Evolutionary conservation across 352 stramenopile genomes (phyloP), one percentile per base, ranked within the genome.

Genomic region (Phytophthora quininea): DNA sequence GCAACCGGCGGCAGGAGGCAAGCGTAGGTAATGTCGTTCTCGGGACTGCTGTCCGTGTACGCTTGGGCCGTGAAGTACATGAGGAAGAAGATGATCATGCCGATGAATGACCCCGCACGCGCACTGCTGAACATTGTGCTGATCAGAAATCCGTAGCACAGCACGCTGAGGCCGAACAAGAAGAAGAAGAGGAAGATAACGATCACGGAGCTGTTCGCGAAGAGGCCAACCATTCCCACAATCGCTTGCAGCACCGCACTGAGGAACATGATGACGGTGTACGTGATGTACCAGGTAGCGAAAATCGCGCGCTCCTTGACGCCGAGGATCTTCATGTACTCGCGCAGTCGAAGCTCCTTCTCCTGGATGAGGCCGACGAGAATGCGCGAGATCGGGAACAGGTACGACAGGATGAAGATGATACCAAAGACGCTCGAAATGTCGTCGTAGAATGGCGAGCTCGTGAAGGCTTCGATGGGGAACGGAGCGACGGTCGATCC

Each of bases 251-350:
- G 40, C 4, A 96, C 47, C 0, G 79, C 75, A 0, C 84, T 76
- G 8, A 95, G 29, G 10, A 96, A 64, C 29, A 98, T 66, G 49
- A 98, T 89, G 30, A 87, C 42, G 11, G 88, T 66, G 77, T 97
- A 97, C 32, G 91, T 97, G 54, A 98, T 81, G 58, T 88, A 91
- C 85, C 85, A 93, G 12, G 76, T 84, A 6, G 77, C 40, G 27
- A 90, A 63, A 46, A 93, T 91, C 19, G 67, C 71, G 4, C 54
- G 67, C 51, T 93, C 82, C n/a, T 75, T 94, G 11, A 98, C 79
- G 14, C 96, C 95, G 62, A 98, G 88, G 40, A 89, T 84, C 68
- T 94, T 93, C 73, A 98, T 94, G 45, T 83, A 85, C 65, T 98
- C 94, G 12, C 93, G 91, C 32, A 93, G 79, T 8, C 88, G 78